These are phyloP conservation scores for Linaria vulgaris DNA, from an alignment of 257 asterid genomes.

Conservation along the genomic window DNA sequence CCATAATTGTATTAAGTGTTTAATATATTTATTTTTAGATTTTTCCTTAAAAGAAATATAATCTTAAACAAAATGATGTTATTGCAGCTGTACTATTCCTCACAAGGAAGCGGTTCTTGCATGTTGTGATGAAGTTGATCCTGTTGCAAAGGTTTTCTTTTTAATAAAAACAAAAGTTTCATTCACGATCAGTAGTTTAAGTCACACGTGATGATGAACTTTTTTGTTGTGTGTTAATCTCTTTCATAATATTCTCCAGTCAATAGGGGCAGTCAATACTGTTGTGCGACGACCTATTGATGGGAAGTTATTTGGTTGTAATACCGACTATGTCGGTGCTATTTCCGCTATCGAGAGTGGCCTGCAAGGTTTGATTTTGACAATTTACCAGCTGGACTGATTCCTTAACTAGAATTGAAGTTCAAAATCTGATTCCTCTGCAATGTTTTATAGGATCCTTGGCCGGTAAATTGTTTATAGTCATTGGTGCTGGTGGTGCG, in stretches of 20 bases:
- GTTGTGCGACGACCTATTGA: conserved; percentile 55
- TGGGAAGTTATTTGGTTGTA: conserved; percentile 89
- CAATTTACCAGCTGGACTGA: conserved; percentile 21
- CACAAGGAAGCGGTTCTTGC: conserved; percentile 79
- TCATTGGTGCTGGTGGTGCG: conserved; percentile 99
- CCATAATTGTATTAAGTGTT: too few relatives aligned
- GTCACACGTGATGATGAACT: too few relatives aligned
- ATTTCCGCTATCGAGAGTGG: conserved; percentile 85
- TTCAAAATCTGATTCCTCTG: conserved; percentile 15
- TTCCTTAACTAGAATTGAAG: conserved; percentile 16
- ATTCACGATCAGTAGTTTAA: conserved; percentile 4
- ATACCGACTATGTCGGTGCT: conserved; percentile 94
- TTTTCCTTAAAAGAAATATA: not conserved
- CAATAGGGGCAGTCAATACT: conserved; percentile 93
- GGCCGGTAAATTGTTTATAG: conserved; percentile 77
- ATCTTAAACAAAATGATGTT: conserved; percentile 20
- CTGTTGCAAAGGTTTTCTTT: conserved; percentile 78
- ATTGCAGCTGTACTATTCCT: conserved; percentile 89
- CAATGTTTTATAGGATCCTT: conserved; percentile 45
- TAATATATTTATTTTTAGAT: not conserved
- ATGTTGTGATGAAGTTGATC: conserved; percentile 83
- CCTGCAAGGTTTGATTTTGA: conserved; percentile 58
- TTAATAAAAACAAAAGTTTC: too few relatives aligned
- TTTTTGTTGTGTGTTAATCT: conserved; percentile 25
- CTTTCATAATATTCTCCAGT: conserved; percentile 42